Base-by-base conservation (phyloP, 2,329 filamentous ascomycete genomes). In the Truncatella angustata region DNA sequence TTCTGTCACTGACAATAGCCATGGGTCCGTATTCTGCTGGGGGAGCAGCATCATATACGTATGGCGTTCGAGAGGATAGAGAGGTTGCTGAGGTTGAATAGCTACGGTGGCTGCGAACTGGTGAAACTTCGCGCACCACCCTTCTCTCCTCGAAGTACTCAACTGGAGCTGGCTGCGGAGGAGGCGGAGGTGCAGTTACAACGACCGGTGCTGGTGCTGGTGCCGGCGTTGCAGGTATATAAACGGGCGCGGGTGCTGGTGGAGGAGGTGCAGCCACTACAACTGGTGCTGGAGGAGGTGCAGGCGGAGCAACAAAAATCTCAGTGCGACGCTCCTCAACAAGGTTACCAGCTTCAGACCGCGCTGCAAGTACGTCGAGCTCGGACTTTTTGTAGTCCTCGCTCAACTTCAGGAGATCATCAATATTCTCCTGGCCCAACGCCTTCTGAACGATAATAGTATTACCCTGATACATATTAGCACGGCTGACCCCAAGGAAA, bases 381-480 rank as follows among this genome's bases (percentile, higher is more conserved):
- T 79, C 76, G 30, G 70, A 74, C 64, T 81, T 80, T 65, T 80
- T 85, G 70, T 90, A 91, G 28, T 87, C 84, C 63, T 91, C 88
- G 69, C 90, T 95, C 46, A 91, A 76, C 62, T 84, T 87, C 61
- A 97, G 88, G 40, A 97, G 79, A 63, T 95, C 88, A 60, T 97
- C 91, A 57, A 97, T 97, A 61, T 96, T 91, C 16, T 93, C 85
- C 61, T 95, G 92, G 14, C 90, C 89, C 4, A 97, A 79, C 9
- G 93, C 92, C 64, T 90, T 87, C 60, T 88, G 84, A 30, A 97
- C 85, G 49, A 96, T 82, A 60, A 94, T 84, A 20, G 87, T 88
- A 59, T 88, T 86, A 35, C 88, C 90, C 89, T 94, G 14, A 3
- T 14, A 58, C 49, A 39, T 18, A 9, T 47, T 35, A 43, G 32